Evolutionary conservation across 2,329 filamentous ascomycete species (phyloP).

Genomic region (Xylariaceae sp.): DNA sequence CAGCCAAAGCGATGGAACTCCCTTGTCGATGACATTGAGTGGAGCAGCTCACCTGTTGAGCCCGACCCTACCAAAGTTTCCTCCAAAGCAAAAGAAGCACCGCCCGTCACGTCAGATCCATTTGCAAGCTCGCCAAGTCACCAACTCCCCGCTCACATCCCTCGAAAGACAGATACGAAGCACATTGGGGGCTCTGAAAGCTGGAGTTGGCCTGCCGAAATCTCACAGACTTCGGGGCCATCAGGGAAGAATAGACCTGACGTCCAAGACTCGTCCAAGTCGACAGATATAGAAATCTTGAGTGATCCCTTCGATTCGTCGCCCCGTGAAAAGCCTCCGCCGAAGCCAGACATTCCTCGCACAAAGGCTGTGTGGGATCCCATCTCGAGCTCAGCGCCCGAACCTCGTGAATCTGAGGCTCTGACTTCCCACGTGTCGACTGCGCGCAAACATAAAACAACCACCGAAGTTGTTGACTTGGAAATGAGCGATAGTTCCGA

Average conservation of each 20-base stretch:
- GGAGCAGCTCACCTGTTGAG: constrained; percentile 25
- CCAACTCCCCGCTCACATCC: constrained; percentile 3
- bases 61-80: neutral
- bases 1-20: constrained; percentile 21
- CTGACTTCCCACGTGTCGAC: constrained; percentile 12
- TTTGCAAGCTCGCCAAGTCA: constrained; percentile 21
- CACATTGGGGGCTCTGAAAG: neutral
- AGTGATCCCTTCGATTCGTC: constrained; percentile 23
- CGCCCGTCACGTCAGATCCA: constrained; percentile 16
- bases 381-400: constrained; percentile 51
- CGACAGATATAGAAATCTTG: constrained; percentile 25
- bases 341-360: constrained; percentile 17
- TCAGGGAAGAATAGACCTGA: constrained; percentile 2
- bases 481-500: constrained; percentile 29
- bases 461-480: constrained; percentile 34
- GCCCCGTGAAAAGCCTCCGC: constrained; percentile 7
- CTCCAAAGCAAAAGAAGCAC: constrained; percentile 1
- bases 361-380: constrained; percentile 41
- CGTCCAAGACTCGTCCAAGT: constrained; percentile 13
- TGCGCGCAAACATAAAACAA: constrained; percentile 13
- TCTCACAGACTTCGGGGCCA: constrained; percentile 1
- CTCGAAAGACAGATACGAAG: neutral
- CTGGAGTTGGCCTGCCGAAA: constrained; percentile 1
- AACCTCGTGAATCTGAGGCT: constrained; percentile 25
- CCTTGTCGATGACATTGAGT: constrained; percentile 26